Base-by-base conservation (phyloP, 2,329 filamentous ascomycete genomes). In the Hirsutella minnesotensis region DNA sequence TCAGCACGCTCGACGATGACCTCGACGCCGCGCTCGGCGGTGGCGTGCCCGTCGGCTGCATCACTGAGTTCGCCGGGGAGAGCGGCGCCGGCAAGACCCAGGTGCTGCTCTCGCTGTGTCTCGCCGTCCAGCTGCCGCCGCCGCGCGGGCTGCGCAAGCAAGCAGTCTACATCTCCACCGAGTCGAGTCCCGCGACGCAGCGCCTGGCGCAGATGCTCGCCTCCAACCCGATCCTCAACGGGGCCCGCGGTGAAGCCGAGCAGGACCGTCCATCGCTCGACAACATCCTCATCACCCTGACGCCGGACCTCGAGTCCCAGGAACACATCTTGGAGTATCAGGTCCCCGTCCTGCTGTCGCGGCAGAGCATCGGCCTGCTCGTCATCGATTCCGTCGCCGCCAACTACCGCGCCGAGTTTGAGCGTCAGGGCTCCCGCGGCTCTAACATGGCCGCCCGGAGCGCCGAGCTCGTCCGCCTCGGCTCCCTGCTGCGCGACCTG, bases 61-160 rank as follows among this genome's bases (percentile, higher is more conserved):
- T 98, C 55, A 88, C 86, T 8, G 92, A 98, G 61, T 73, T 98
- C 47, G 84, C 87, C 2, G 92, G 92, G 45, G 92, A 96, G 68
- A 94, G 87, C 50, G 92, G 89, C 53, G 85, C 81, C 50, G 92
- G 90, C 55, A 98, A 98, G 72, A 95, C 92, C 1, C 92, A 98
- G 61, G 79, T 95, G 55, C 80, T 96, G 22, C 75, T 96, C 22
- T 81, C 82, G 19, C 74, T 98, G 22, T 79, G 94, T 37, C 79
- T 96, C 29, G 75, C 89, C 27, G 81, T 82, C 15, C 92, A 98
- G 61, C 80, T 96, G 4, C 79, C 85, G 2, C 65, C 78, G 1
- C 84, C 86, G 0, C 69, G 71, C 35, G 87, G 86, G 5, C 72
- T 88, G 0, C 75, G 75, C 31, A 79, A 79, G 47, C 74, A 79